A percentile compares a stretch with the other conserved stretches of the same genome.
Conservation (phyloP, 371 early-diverging fungal species). For the Mortierella sp. region DNA sequence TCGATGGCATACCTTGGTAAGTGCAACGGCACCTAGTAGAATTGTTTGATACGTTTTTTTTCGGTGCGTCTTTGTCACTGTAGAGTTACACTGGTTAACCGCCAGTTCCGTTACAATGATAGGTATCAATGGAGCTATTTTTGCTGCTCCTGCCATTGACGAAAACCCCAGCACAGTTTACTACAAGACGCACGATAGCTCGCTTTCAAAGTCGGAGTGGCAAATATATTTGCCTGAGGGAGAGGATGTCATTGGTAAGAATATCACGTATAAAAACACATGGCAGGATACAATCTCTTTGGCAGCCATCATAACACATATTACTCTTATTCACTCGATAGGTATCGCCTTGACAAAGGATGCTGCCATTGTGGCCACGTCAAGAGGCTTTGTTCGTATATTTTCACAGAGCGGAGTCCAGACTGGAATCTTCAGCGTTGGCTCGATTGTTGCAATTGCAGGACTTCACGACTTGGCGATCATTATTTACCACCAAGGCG, state of each 20-base stretch:
- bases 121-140: constrained; percentile 79
- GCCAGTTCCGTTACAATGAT: neutral
- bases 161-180: constrained; percentile 62
- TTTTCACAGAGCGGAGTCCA: constrained; percentile 87
- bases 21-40: neutral
- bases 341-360: constrained; percentile 81
- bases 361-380: constrained; percentile 82
- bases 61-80: neutral
- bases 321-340: constrained; percentile 11
- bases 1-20: constrained; percentile 78
- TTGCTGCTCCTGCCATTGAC: constrained; percentile 71
- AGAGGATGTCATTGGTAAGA: constrained; percentile 74
- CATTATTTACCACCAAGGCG: constrained; percentile 67
- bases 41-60: neutral
- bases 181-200: constrained; percentile 78
- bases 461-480: constrained; percentile 68
- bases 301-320: neutral
- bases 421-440: constrained; percentile 74
- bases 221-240: constrained; percentile 70
- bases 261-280: neutral
- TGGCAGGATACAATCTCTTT: neutral
- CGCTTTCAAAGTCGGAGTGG: constrained; percentile 86
- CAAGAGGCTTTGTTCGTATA: constrained; percentile 80
- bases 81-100: neutral
- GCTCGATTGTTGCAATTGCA: constrained; percentile 74